Evolutionary conservation across 2,329 filamentous ascomycete species (phyloP), one percentile per base, ranked within the genome.

Genomic region (Talaromyces sp.): DNA sequence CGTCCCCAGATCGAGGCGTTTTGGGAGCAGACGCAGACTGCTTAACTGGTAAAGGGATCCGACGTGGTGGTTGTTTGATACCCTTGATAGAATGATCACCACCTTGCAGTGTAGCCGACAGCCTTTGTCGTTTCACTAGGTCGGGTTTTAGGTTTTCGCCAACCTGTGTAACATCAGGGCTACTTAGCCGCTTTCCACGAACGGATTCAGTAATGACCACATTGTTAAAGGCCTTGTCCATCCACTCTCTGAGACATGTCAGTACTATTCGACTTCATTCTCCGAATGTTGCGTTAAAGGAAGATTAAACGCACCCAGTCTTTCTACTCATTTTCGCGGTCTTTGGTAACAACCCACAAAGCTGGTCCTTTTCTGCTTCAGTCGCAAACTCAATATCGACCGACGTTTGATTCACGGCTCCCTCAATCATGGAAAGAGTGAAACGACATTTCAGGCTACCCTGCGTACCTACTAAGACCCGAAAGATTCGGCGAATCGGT

Each of bases 371-470:
- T 5, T 68, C 66, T 16, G 69, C 40, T 5, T 60, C 7, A 5
- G 65, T 66, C 23, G 58, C 61, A 57, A 77, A 69, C 50, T 76
- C 69, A 39, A 77, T 66, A 55, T 76, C 71, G 14, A 75, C 33
- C 14, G 33, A 64, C 3, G 65, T 63, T 31, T 55, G 39, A 58
- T 63, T 65, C 11, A 61, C 14, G 37, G 60, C 23, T 4, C 60
- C 59, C 14, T 68, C 64, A n/a, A 65, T 61, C 35, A 69, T 69
- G 5, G 68, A 68, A 31, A 75, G 64, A 14, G 63, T 63, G 8
- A 77, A 66, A 5, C 69, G 69, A 31, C 75, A 59, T 66, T 76
- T 76, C 6, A 65, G 63, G 59, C 69, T 73, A 3, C 65, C 33
- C 1, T 62, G 35, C 4, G 67, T 50, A 12, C 73, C 71, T 37